Base-by-base conservation (phyloP, 2,329 filamentous ascomycete species). In the Xylaria sp. region DNA sequence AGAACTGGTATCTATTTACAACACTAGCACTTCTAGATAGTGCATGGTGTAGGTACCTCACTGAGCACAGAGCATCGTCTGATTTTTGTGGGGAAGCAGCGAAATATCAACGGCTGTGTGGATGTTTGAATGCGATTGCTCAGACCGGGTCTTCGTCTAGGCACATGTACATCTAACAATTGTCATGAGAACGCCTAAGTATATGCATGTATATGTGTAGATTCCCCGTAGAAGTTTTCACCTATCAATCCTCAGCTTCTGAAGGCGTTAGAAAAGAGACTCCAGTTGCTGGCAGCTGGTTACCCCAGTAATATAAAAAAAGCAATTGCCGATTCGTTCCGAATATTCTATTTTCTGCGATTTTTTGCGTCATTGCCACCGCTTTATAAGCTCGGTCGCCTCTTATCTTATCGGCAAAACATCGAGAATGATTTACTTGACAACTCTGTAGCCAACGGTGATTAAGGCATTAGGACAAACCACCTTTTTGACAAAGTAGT, bases 321-420 rank as follows among this genome's bases (percentile, higher is more conserved):
- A 25, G 25, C 57, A 23, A 33, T 31, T 25, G 58, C 46, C 60
- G 66, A 68, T 68, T 62, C 56, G 66, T 39, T 28, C 31, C n/a
- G 23, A n/a, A 18, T 43, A 57, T 49, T 49, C 18, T 20, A 23
- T 25, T 51, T n/a, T 39, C 58, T 23, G 36, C 39, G 48, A 20
- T 60, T 55, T 65, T 49, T 28, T 70, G 71, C 71, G 71, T 73
- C 71, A 73, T 72, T 62, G 71, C 64, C 69, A 63, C 67, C 59
- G 71, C 71, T 73, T 73, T 71, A 69, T 73, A 71, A 73, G 64
- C 71, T 33, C 25, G 15, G 4, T n/a, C 25, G 12, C 31, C 46
- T n/a, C 55, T 70, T 71, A 73, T 73, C 69, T 70, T 72, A 70
- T 70, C 67, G 25, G 33, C 59, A 28, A 28, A 28, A 4, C 28